A percentile compares a stretch with the other conserved stretches of the same genome.
Evolutionary conservation across 2,329 filamentous ascomycete species (phyloP).

Genomic region (Alternaria infectoria): DNA sequence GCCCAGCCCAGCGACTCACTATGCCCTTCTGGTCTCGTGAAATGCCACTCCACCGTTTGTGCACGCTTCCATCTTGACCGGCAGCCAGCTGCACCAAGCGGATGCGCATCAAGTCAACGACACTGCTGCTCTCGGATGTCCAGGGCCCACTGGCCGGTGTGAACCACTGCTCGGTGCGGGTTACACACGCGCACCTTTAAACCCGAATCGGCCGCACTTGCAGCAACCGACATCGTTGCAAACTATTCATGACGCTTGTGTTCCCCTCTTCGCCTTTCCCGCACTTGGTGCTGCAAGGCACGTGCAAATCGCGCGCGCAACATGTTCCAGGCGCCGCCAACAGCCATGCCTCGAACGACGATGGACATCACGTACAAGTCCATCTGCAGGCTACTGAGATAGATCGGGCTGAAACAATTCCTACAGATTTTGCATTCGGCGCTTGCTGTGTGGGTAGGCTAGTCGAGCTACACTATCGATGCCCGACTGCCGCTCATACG

Average conservation of each 20-base stretch:
- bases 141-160: slow-evolving; percentile 25
- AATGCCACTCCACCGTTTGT: slow-evolving; percentile 8
- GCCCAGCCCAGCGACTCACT: not conserved
- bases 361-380: slow-evolving; percentile 3
- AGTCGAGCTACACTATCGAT: slow-evolving; percentile 15
- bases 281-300: slow-evolving; percentile 29
- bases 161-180: slow-evolving; percentile 32
- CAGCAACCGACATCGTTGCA: slow-evolving; percentile 34
- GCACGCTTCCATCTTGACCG: slow-evolving; percentile 2
- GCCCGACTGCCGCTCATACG: slow-evolving; percentile 27
- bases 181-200: slow-evolving; percentile 34
- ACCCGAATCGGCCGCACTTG: slow-evolving; percentile 39
- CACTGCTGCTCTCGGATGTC: slow-evolving; percentile 21
- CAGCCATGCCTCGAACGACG: slow-evolving; percentile 8
- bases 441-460: slow-evolving; percentile 21
- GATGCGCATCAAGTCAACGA: slow-evolving; percentile 14
- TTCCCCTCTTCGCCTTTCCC: slow-evolving; percentile 22
- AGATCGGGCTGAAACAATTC: slow-evolving; percentile 28
- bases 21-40: not conserved
- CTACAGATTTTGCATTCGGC: slow-evolving; percentile 15
- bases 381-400: slow-evolving; percentile 15
- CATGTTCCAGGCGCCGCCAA: slow-evolving; percentile 2
- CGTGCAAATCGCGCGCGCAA: slow-evolving; percentile 23
- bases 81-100: slow-evolving; percentile 1
- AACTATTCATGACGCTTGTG: slow-evolving; percentile 25